A percentile compares a stretch with the other conserved stretches of the same genome.
Conservation (phyloP, 305 asterid species). For the Fraxinus sp. region DNA sequence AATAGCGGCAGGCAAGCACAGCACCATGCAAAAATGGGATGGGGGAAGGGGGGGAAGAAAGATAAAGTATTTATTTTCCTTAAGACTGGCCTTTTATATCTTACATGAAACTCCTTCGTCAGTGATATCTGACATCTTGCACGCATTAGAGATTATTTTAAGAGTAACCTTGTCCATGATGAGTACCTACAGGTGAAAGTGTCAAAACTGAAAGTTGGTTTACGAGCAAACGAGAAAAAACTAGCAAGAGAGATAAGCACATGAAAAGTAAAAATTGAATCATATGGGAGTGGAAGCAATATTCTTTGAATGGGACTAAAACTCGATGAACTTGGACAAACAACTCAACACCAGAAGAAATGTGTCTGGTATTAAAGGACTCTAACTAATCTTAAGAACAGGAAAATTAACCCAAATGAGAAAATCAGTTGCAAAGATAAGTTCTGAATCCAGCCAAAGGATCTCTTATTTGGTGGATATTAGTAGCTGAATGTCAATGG, state of each 20-base stretch:
- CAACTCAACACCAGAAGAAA: background rate
- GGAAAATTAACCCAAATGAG: background rate
- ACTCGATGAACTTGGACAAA: background rate
- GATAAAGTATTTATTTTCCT: conserved; percentile 8
- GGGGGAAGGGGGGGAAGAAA: background rate
- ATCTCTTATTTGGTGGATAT: background rate
- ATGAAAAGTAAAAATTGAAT: background rate
- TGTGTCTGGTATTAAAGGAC: background rate
- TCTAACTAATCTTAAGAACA: background rate
- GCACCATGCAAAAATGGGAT: conserved; percentile 11
- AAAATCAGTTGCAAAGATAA: background rate
- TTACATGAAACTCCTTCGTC: conserved; percentile 99
- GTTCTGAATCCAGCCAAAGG: background rate
- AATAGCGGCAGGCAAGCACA: conserved; percentile 16
- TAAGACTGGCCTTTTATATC: conserved; percentile 63
- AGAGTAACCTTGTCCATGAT: conserved; percentile 96
- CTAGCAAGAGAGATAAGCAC: background rate
- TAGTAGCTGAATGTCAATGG: background rate
- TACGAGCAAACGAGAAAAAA: conserved; percentile 5
- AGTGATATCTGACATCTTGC: conserved; percentile 98
- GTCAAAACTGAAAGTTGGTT: conserved; percentile 24
- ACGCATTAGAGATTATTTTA: conserved; percentile 84
- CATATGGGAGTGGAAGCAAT: background rate
- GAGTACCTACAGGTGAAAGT: conserved; percentile 69
- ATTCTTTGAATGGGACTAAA: background rate